Base-by-base conservation (phyloP, 2,329 filamentous ascomycete genomes). In the Albophoma yamanashiensis region DNA sequence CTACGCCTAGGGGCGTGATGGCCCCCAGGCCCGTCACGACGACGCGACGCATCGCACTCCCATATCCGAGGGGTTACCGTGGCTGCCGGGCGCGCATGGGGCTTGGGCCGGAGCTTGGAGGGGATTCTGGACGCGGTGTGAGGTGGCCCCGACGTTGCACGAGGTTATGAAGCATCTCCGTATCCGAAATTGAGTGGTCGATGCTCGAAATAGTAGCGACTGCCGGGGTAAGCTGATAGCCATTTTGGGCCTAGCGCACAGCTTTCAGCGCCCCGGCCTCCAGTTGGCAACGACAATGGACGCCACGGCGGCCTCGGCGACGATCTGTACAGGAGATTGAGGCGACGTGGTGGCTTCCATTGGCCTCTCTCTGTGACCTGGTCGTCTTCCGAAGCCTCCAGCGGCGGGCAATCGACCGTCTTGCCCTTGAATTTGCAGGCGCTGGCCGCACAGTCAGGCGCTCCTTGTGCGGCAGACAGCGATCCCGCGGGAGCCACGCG, bases 1-100 rank as follows among this genome's bases (percentile, higher is more conserved):
- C 91, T 61, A 95, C 85, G 63, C 90, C 92, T 34, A 97, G 79
- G 61, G 92, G 92, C 65, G 89, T 91, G 67, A 94, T 82, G 70
- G 89, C 89, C 63, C 91, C 90, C 57, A 94, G 79, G 69, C 91
- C 90, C 58, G 91, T 94, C 71, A 94, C 87, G 68, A 93, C 91
- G 67, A 94, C 90, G 67, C 89, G 85, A 70, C 86, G 82, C 80
- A 86, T 85, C 64, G 68, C 74, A 66, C 61, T 75, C 70, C 50
- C 50, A 36, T 53, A 31, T 27, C 20, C 50, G 50, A 20, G 8
- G 31, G 50, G 50, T n/a, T 36, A 52, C 27, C n/a, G n/a, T n/a
- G n/a, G n/a, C n/a, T n/a, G n/a, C 27, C 27, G 27, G 27, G 47
- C 27, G 47, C 31, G 34, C 47, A 53, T 53, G 2, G 17, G 27